These are phyloP conservation scores for Antrodiella citrinella DNA, from an alignment of 768 basidiomycete species.

Conservation along the genomic window DNA sequence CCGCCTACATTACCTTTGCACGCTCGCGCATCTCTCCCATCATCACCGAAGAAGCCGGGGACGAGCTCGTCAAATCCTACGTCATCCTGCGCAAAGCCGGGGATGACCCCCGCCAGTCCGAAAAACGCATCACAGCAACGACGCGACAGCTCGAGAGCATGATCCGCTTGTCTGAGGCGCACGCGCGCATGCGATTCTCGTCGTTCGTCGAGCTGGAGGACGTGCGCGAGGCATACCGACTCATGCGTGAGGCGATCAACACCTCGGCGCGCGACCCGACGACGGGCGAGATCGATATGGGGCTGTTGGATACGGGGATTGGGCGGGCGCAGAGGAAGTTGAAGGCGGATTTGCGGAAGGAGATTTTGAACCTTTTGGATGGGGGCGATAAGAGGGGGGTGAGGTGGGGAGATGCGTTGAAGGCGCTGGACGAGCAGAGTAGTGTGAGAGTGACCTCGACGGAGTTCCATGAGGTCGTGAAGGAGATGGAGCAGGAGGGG, in stretches of 20 bases:
- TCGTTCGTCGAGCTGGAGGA: conserved; percentile 80
- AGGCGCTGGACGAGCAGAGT: conserved; percentile 74
- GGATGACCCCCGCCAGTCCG: conserved; percentile 75
- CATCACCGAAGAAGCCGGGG: conserved; percentile 77
- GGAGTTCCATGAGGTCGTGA: conserved; percentile 80
- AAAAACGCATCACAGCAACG: conserved; percentile 96
- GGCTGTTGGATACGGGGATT: conserved; percentile 89
- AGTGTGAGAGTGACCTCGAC: conserved; percentile 67
- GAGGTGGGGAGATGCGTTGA: conserved; percentile 79
- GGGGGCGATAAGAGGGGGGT: conserved; percentile 50
- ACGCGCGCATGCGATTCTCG: conserved; percentile 93
- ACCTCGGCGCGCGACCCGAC: conserved; percentile 93
- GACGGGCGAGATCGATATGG: conserved; percentile 97
- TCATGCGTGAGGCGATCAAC: conserved; percentile 95
- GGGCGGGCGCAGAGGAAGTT: conserved; percentile 79
- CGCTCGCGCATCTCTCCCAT: conserved; percentile 78
- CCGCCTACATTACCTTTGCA: conserved; percentile 92
- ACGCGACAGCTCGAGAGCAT: conserved; percentile 96
- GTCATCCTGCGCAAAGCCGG: conserved; percentile 93
- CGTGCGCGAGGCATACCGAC: conserved; percentile 84
- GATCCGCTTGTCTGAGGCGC: conserved; percentile 93
- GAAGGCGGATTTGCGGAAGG: conserved; percentile 85
- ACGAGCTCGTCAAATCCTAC: conserved; percentile 82
- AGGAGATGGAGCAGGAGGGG: conserved; percentile 78
- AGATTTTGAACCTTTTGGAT: conserved; percentile 61